These are phyloP conservation scores for Russula ochroleuca DNA, from an alignment of 768 basidiomycete genomes.

Conservation along the genomic window DNA sequence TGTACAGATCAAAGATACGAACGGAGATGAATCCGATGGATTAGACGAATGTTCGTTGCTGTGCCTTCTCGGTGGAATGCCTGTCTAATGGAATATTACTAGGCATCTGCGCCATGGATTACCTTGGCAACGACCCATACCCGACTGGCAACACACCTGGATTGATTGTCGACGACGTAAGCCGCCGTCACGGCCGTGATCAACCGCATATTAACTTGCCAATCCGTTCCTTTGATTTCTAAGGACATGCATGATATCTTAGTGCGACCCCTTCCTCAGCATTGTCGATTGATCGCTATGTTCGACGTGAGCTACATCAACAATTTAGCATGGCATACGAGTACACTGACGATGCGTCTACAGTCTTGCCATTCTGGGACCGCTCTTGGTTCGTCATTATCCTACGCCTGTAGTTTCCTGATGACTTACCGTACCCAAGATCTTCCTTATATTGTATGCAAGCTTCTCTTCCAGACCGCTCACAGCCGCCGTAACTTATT, in stretches of 20 bases:
- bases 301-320: constrained; percentile 5
- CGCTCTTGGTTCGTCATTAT: not conserved
- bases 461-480: not conserved
- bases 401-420: not conserved
- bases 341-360: not conserved
- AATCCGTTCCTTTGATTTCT: not conserved
- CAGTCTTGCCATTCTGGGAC: constrained; percentile 12
- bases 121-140: not conserved
- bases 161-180: constrained; percentile 6
- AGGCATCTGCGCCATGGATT: constrained; percentile 8
- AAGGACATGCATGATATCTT: not conserved
- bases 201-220: not conserved
- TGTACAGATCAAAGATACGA: not conserved
- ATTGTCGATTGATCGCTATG: constrained; percentile 9
- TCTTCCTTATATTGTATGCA: constrained; percentile 5
- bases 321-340: not conserved
- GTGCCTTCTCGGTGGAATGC: not conserved
- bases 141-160: not conserved
- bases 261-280: not conserved
- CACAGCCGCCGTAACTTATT: not conserved
- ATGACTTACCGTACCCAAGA: constrained; percentile 2
- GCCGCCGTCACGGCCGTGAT: too few relatives aligned
- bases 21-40: not conserved
- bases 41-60: not conserved
- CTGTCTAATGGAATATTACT: not conserved